Evolutionary conservation across 805 yeast species (phyloP), one percentile per base, ranked within the genome.

Genomic region (Candida sanyiensis): DNA sequence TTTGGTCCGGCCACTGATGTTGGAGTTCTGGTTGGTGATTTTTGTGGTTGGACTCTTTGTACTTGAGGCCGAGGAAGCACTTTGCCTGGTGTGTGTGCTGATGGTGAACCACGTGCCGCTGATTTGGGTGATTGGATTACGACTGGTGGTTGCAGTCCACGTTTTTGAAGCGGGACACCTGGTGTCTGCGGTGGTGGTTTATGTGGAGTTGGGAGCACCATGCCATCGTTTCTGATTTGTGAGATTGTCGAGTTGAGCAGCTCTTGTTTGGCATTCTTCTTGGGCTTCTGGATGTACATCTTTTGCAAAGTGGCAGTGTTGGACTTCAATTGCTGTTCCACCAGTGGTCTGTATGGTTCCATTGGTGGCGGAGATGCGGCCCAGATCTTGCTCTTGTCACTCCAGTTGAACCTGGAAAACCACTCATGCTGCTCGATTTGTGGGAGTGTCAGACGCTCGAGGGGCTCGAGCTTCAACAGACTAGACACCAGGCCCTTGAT

Each of bases 381-480:
- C 97, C 97, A 89, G 10, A 90, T 72, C 36, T 62, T 61, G 30
- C 73, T 71, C 44, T 74, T 73, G 46, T 83, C 76, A 15, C 60
- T 52, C 83, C 95, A 90, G 49, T 85, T 72, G 6, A 82, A 59
- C 9, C 65, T 69, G 27, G 68, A 66, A 51, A 89, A 86, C 74
- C 95, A 90, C 28, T 69, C 72, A 55, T 87, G 93, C 15, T 50
- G 49, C 59, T 84, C 77, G 37, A 90, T 72, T 34, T 69, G 66
- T 0, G 61, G 56, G 9, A 86, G 69, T 1, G 72, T 64, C 24
- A 76, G 69, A 53, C 98, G 70, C 38, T 72, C 69, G 1, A 72
- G 65, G 0, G 96, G 94, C 44, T 85, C 80, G n/a, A 80, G 56
- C 3, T 77, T 79, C 39, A 93, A 65, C 16, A 93, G 67, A 22